Percentiles rank a stretch among this genome's conserved stretches.
Evolutionary conservation across 2,329 filamentous ascomycete genomes (phyloP).

Genomic region (Penicillium italicum): DNA sequence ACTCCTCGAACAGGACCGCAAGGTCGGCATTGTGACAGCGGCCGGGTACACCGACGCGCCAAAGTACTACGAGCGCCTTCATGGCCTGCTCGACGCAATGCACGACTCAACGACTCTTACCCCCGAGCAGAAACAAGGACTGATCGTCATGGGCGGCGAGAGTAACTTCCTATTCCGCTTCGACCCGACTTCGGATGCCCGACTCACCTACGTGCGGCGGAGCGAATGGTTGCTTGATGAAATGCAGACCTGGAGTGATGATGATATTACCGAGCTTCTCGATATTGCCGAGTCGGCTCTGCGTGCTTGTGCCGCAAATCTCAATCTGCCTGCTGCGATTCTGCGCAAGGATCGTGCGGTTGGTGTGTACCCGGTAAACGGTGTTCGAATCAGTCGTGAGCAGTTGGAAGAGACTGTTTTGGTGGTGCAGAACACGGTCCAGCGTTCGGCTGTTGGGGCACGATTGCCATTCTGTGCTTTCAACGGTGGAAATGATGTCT

Average conservation of each 20-base stretch:
- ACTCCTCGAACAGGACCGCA: conserved; percentile 72
- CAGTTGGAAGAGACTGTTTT: conserved; percentile 93
- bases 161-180: conserved; percentile 93
- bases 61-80: conserved; percentile 80
- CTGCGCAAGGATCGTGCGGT: conserved; percentile 87
- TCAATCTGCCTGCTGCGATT: conserved; percentile 74
- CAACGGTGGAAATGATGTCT: conserved; percentile 95
- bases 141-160: conserved; percentile 93
- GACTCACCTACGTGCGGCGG: conserved; percentile 61
- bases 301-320: conserved; percentile 71
- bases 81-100: conserved; percentile 81
- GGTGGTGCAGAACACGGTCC: conserved; percentile 87
- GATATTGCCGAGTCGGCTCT: conserved; percentile 85
- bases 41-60: conserved; percentile 88
- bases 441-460: conserved; percentile 67
- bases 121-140: conserved; percentile 65
- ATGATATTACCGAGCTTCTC: conserved; percentile 74
- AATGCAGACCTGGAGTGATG: conserved; percentile 50
- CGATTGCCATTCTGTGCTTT: conserved; percentile 91
- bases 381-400: conserved; percentile 73
- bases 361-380: conserved; percentile 65
- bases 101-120: conserved; percentile 60
- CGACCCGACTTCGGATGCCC: conserved; percentile 59
- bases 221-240: conserved; percentile 60
- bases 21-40: conserved; percentile 92